Conservation (phyloP, 2,329 filamentous ascomycete species). For the Cercospora sp. region DNA sequence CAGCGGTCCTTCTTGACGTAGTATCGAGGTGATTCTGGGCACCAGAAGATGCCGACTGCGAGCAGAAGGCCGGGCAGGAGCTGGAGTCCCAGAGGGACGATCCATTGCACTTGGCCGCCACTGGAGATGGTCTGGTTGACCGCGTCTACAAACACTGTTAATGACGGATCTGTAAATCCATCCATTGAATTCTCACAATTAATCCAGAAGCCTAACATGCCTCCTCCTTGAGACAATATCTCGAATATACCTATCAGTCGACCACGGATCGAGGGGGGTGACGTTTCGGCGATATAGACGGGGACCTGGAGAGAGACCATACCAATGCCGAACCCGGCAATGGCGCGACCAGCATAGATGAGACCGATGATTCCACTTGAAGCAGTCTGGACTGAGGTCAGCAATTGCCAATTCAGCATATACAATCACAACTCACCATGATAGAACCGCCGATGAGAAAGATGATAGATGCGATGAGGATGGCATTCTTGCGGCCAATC, state of each 20-base stretch:
- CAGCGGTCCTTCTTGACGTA: slow-evolving; percentile 29
- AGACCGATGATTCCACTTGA: slow-evolving; percentile 40
- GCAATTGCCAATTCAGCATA: neutral
- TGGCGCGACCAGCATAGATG: slow-evolving; percentile 41
- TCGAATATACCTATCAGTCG: slow-evolving; percentile 67
- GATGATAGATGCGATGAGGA: slow-evolving; percentile 49
- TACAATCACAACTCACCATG: slow-evolving; percentile 28
- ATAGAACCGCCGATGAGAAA: slow-evolving; percentile 47
- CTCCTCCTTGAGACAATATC: slow-evolving; percentile 64
- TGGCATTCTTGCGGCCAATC: slow-evolving; percentile 51
- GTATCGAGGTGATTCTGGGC: slow-evolving; percentile 39
- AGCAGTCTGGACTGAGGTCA: slow-evolving; percentile 30
- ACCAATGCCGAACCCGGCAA: slow-evolving; percentile 44
- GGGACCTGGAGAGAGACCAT: slow-evolving; percentile 42
- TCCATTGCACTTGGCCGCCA: slow-evolving; percentile 57
- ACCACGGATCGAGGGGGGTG: slow-evolving; percentile 64
- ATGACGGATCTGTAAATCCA: too few relatives aligned
- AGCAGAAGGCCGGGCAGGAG: slow-evolving; percentile 44
- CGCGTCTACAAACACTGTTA: too few relatives aligned
- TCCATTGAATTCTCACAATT: too few relatives aligned
- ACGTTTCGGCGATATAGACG: slow-evolving; percentile 43
- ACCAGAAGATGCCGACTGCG: slow-evolving; percentile 41
- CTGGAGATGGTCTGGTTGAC: slow-evolving; percentile 48
- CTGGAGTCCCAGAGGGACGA: slow-evolving; percentile 58
- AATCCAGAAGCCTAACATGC: slow-evolving; percentile 49